Conservation (phyloP, 352 stramenopile species). For the Phytophthora foliorum region DNA sequence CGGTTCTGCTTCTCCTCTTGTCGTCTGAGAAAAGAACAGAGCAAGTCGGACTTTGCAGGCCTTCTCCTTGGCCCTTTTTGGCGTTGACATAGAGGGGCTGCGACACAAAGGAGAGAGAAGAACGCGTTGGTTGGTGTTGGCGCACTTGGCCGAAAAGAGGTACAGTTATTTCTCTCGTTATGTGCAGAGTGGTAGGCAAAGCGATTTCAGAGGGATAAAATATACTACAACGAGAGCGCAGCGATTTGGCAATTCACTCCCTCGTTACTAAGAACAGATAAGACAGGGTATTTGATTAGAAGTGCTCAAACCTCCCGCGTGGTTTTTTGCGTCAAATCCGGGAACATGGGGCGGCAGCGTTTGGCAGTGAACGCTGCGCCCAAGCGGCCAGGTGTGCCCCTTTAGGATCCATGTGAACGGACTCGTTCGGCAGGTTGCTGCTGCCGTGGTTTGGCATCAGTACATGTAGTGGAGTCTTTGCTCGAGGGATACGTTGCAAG, state of each 20-base stretch:
- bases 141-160: neutral
- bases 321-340: slow-evolving; percentile 13
- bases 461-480: neutral
- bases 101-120: slow-evolving; percentile 6
- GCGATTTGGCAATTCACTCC: too few species aligned
- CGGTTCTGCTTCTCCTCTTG: slow-evolving; percentile 12
- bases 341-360: neutral
- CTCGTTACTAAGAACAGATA: neutral
- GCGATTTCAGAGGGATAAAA: neutral
- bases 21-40: slow-evolving; percentile 18
- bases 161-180: neutral
- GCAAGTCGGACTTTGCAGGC: slow-evolving; percentile 3
- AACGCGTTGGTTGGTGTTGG: slow-evolving; percentile 21
- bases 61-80: slow-evolving; percentile 20
- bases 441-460: neutral
- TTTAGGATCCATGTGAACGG: slow-evolving; percentile 8
- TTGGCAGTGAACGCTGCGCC: neutral
- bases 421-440: neutral
- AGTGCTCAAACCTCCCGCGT: neutral
- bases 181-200: neutral
- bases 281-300: neutral
- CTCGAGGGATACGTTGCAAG: too few species aligned
- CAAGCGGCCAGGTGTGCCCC: neutral
- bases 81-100: slow-evolving; percentile 24
- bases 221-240: too few species aligned